phyloP scores from a whole-genome alignment of 495 filamentous ascomycete genomes.

The Baudoinia panamericana region DNA sequence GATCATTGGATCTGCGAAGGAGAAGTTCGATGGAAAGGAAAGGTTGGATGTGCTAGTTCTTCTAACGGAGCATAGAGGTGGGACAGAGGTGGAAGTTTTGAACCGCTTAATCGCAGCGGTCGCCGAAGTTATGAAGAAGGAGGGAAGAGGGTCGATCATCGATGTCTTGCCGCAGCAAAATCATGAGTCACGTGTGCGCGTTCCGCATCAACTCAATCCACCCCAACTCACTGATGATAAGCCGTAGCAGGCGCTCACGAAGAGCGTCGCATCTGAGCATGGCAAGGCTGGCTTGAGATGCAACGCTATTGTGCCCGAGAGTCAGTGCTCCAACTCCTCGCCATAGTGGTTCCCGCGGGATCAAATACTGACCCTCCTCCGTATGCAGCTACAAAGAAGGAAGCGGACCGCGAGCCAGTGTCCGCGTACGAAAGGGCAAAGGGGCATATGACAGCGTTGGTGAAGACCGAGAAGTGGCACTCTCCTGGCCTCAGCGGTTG shows the following conservation, averaged over 20 bases:
- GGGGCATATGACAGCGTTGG: neutral
- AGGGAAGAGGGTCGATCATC: neutral
- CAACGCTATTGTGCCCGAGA: too few species aligned
- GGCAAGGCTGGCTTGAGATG: too few species aligned
- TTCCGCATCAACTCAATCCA: too few species aligned
- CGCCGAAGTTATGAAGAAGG: neutral
- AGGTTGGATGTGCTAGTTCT: slow-evolving; percentile 1
- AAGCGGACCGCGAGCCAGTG: neutral
- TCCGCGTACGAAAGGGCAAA: neutral
- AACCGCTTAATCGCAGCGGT: neutral
- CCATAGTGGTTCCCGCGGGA: too few species aligned
- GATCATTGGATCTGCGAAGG: neutral
- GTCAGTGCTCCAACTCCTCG: too few species aligned
- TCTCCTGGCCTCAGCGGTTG: neutral
- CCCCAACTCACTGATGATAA: too few species aligned
- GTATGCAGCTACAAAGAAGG: too few species aligned
- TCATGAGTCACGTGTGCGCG: too few species aligned
- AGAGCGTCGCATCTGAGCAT: too few species aligned
- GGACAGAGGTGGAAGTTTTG: neutral
- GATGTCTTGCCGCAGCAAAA: too few species aligned
- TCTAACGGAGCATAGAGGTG: neutral
- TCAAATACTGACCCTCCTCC: too few species aligned
- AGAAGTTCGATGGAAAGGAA: slow-evolving; percentile 1
- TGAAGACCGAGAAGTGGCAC: slow-evolving; percentile 1
- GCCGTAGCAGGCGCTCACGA: too few species aligned